phyloP scores from a whole-genome alignment of 331 rosid genomes.

The Malus hybrid region DNA sequence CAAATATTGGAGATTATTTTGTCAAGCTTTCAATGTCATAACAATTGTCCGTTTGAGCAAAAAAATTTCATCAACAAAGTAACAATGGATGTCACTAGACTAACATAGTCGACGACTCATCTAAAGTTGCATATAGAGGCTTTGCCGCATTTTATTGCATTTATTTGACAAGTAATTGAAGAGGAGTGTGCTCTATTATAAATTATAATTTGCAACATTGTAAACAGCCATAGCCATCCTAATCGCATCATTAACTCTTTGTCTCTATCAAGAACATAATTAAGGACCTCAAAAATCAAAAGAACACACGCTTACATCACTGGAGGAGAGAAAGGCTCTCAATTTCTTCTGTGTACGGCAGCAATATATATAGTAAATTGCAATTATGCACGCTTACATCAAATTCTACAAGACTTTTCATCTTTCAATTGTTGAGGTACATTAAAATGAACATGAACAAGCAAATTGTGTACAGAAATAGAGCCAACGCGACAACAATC shows the following conservation, averaged over 20 bases:
- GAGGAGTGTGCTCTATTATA: too few relatives aligned
- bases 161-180: too few relatives aligned
- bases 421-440: too few relatives aligned
- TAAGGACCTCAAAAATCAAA: neutral
- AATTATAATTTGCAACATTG: neutral
- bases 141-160: too few relatives aligned
- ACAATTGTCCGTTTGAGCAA: neutral
- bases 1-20: neutral
- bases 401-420: too few relatives aligned
- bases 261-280: neutral
- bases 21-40: neutral
- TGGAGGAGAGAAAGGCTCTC: neutral
- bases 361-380: neutral
- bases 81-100: neutral
- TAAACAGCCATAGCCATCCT: neutral
- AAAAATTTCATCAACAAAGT: neutral
- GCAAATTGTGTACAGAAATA: neutral
- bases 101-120: neutral
- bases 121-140: neutral
- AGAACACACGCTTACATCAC: neutral
- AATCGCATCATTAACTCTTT: neutral
- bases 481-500: neutral
- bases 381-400: neutral
- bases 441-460: neutral
- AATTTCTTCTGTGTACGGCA: neutral